A percentile compares a stretch with the other conserved stretches of the same genome.
Conservation (phyloP, 257 asterid species). For the Salvia miltiorrhiza region DNA sequence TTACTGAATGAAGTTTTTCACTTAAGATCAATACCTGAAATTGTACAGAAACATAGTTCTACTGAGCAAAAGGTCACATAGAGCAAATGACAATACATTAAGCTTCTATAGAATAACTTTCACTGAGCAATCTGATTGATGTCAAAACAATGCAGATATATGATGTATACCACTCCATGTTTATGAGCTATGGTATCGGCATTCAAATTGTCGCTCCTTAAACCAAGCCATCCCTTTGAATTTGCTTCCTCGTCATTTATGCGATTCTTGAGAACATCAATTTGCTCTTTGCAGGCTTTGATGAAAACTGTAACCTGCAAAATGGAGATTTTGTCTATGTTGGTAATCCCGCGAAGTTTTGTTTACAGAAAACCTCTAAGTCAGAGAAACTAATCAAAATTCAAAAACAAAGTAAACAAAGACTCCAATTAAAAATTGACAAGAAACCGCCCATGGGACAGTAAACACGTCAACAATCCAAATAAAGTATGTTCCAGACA, state of each 20-base stretch:
- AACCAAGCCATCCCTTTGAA: conserved; percentile 88
- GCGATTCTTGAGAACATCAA: conserved; percentile 74
- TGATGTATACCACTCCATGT: conserved; percentile 78
- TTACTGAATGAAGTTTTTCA: conserved; percentile 82
- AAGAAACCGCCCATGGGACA: conserved; percentile 2
- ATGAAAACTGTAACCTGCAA: conserved; percentile 79
- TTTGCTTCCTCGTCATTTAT: conserved; percentile 67
- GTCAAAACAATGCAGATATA: conserved; percentile 11
- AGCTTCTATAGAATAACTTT: not conserved
- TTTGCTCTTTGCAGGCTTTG: conserved; percentile 91
- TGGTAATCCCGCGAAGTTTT: not conserved
- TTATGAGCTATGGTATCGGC: conserved; percentile 90
- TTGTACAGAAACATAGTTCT: not conserved
- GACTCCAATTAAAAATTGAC: not conserved
- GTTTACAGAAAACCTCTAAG: conserved; percentile 11
- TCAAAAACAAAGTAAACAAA: not conserved
- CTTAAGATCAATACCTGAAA: conserved; percentile 82
- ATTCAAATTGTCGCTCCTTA: conserved; percentile 52
- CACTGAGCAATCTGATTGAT: conserved; percentile 5
- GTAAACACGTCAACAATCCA: not conserved
- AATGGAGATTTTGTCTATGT: conserved; percentile 7
- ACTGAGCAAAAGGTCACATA: not conserved
- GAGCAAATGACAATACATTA: not conserved
- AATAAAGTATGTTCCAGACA: not conserved
- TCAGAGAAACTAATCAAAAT: not conserved